phyloP scores from a whole-genome alignment of 805 yeast species.

The Cephaloascus fragrans region DNA sequence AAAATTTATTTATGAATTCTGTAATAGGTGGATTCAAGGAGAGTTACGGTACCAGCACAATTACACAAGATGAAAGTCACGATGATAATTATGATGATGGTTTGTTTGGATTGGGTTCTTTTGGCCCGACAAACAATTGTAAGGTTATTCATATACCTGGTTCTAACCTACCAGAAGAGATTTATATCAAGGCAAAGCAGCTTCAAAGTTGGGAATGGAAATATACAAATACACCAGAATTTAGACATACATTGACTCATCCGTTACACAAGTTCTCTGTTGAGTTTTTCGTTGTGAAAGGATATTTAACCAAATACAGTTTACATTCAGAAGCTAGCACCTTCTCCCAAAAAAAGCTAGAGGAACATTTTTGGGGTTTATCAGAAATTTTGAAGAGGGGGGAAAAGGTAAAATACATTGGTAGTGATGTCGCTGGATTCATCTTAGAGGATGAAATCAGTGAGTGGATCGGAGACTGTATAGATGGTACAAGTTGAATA shows the following conservation, averaged over 20 bases:
- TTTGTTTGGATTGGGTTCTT: conserved; percentile 13
- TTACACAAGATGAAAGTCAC: conserved; percentile 1
- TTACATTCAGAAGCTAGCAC: too few species aligned
- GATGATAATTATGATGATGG: conserved; percentile 4
- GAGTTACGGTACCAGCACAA: conserved; percentile 12
- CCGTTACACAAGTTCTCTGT: conserved; percentile 20
- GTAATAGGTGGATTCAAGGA: conserved; percentile 30
- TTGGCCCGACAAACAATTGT: conserved; percentile 14
- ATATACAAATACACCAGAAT: conserved; percentile 69
- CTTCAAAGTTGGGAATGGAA: conserved; percentile 64
- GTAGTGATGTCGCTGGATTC: conserved; percentile 34
- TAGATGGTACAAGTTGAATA: conserved; percentile 30
- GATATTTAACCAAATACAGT: conserved; percentile 15
- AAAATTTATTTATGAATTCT: conserved; percentile 33
- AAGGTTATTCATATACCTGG: conserved; percentile 12
- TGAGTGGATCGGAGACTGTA: conserved; percentile 34
- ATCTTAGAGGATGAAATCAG: conserved; percentile 30
- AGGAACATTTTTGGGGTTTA: too few species aligned
- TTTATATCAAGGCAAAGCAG: conserved; percentile 25
- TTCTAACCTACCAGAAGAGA: conserved; percentile 24
- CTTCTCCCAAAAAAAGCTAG: too few species aligned
- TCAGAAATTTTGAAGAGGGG: conserved; percentile 15
- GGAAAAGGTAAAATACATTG: conserved; percentile 24
- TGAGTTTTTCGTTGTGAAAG: conserved; percentile 41
- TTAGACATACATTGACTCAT: conserved; percentile 38